Evolutionary conservation across 2,329 filamentous ascomycete species (phyloP).

Genomic region (Alternaria rosae): DNA sequence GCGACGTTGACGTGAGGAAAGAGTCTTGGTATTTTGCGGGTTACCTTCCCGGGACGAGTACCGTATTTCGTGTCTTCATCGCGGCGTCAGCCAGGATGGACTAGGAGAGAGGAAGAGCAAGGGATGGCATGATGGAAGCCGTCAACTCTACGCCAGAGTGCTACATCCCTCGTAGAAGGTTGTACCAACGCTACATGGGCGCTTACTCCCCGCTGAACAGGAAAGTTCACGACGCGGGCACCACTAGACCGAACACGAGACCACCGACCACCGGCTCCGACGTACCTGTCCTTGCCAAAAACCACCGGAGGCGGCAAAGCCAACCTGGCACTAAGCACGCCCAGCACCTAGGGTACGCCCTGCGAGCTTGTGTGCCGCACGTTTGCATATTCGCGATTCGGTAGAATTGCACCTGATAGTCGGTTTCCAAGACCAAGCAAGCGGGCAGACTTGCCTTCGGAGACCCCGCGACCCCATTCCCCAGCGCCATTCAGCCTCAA

Average conservation of each 20-base stretch:
- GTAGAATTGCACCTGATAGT: background rate
- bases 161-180: background rate
- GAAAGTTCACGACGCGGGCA: background rate
- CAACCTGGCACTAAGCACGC: constrained; percentile 14
- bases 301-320: constrained; percentile 2
- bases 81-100: constrained; percentile 3
- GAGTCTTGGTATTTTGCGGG: constrained; percentile 16
- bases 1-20: background rate
- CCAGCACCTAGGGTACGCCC: constrained; percentile 21
- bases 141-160: background rate
- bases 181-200: background rate
- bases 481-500: constrained; percentile 20
- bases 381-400: constrained; percentile 12
- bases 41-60: constrained; percentile 10
- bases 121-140: background rate
- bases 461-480: constrained; percentile 14
- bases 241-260: constrained; percentile 10
- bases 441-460: constrained; percentile 18
- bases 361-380: constrained; percentile 15
- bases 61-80: background rate
- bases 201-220: background rate
- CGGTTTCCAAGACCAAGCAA: constrained; percentile 7
- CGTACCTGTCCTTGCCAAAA: background rate
- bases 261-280: constrained; percentile 4
- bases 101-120: background rate